A percentile compares a stretch with the other conserved stretches of the same genome.
Conservation (phyloP, 1,139 yeast species). For the Arxiozyma heterogenica region DNA sequence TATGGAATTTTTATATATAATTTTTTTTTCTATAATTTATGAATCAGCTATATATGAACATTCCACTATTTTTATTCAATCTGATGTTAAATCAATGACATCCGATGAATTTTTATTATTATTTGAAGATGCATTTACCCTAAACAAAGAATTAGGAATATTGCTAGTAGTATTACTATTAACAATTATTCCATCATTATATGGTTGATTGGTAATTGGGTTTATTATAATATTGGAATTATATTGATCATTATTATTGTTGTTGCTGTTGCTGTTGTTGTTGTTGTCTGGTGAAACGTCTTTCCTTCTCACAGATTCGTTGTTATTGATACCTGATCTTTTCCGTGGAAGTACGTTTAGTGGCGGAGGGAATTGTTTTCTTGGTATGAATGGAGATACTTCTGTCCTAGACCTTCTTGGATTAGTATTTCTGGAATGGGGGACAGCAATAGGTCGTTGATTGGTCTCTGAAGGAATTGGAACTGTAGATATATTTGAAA, state of each 20-base stretch:
- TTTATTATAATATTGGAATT: slow-evolving; percentile 5
- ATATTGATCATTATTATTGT: too few relatives aligned
- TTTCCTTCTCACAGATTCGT: neutral
- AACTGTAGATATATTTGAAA: neutral
- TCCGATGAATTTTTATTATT: slow-evolving; percentile 10
- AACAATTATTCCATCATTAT: neutral
- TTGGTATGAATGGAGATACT: slow-evolving; percentile 20
- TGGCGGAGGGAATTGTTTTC: slow-evolving; percentile 13
- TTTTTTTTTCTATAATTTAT: neutral
- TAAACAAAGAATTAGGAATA: neutral
- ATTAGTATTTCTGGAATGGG: neutral
- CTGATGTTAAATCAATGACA: slow-evolving; percentile 26
- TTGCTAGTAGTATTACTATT: neutral
- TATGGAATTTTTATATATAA: neutral
- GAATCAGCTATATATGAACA: neutral
- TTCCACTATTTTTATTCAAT: slow-evolving; percentile 3
- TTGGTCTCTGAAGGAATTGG: neutral
- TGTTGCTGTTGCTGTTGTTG: neutral
- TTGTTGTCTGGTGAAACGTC: neutral
- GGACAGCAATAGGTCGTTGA: neutral
- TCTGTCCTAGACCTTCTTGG: slow-evolving; percentile 3
- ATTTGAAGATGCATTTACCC: neutral
- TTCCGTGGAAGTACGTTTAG: neutral
- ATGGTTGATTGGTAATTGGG: neutral
- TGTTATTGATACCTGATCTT: neutral